Base-by-base conservation (phyloP, 1,284 basidiomycete species). In the Cutaneotrichosporon curvatum region DNA sequence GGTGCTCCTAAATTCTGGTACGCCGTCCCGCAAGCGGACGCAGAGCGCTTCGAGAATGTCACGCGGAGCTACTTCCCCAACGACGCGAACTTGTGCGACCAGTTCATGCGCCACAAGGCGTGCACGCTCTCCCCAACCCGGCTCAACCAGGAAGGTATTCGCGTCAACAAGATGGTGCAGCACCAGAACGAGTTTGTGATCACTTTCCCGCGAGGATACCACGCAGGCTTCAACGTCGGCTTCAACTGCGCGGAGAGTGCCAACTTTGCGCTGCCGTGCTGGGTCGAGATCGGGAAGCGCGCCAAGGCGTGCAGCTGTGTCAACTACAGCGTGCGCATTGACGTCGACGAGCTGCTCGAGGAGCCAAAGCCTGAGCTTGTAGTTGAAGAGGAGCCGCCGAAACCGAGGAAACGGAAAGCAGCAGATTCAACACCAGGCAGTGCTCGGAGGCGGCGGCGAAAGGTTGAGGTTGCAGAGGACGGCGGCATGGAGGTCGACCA, bases 201-300 rank as follows among this genome's bases (percentile, higher is more conserved):
- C 57, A 98, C 94, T 0, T 98, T 83, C 66, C 94, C 94, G 0
- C 76, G 82, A 34, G 92, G 92, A 9, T 96, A 96, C 68, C 92
- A 96, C 66, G 87, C 90, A 0, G 94, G 94, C 15, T 97, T 95
- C 77, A 98, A 98, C 65, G 75, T 97, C 32, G 95, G 94, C 14
- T 83, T 95, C 67, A 98, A 98, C 65, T 97, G 94, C 62, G 94
- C 94, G 2, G 95, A 98, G 72, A 90, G 86, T 56, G 89, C 96
- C 61, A 98, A 98, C 69, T 98, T 98, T 70, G 95, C 95, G 0
- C 77, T 97, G 21, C 87, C 96, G 18, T 87, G 84, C 50, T 98
- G 94, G 94, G 72, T 97, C 9, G 88, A 94, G 42, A 73, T 94
- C 19, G 94, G 91, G 4, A 76, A 83, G 51, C 80, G 78, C 53